Conservation (phyloP, 2,329 filamentous ascomycete species). For the Didymella segeticola region DNA sequence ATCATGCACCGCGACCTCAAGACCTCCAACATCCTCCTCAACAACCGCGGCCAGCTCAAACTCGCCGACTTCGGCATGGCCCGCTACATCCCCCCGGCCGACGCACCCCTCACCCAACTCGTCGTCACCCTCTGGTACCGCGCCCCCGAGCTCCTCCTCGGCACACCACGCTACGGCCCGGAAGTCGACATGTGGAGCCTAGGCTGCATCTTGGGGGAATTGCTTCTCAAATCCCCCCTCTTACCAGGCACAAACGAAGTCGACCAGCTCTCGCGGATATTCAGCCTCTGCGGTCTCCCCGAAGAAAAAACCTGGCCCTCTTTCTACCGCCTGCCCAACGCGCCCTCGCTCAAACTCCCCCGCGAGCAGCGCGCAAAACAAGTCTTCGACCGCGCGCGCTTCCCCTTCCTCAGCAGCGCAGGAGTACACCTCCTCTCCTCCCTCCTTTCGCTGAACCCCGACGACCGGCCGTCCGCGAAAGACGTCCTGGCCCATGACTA, state of each 20-base stretch:
- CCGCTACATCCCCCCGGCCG: slow-evolving; percentile 72
- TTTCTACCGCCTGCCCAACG: slow-evolving; percentile 87
- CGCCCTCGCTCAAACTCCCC: slow-evolving; percentile 74
- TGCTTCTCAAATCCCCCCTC: slow-evolving; percentile 81
- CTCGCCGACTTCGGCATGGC: slow-evolving; percentile 99
- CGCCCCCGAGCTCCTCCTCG: slow-evolving; percentile 86
- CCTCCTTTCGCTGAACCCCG: slow-evolving; percentile 78
- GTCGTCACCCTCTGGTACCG: slow-evolving; percentile 99
- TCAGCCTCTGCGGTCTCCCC: slow-evolving; percentile 86
- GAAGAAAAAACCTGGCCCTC: slow-evolving; percentile 83
- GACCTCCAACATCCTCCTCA: slow-evolving; percentile 73
- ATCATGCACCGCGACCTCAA: slow-evolving; percentile 67
- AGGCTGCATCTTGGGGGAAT: slow-evolving; percentile 93
- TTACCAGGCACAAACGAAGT: slow-evolving; percentile 92
- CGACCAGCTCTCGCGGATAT: slow-evolving; percentile 80
- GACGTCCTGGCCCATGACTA: slow-evolving; percentile 82
- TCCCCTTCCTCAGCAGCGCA: slow-evolving; percentile 79
- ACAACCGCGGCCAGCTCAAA: slow-evolving; percentile 93
- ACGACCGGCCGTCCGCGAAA: slow-evolving; percentile 70
- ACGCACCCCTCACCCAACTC: slow-evolving; percentile 83
- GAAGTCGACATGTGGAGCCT: slow-evolving; percentile 95
- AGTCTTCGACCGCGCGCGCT: slow-evolving; percentile 74
- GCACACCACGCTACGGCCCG: slow-evolving; percentile 74
- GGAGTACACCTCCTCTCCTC: slow-evolving; percentile 73
- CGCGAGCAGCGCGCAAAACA: slow-evolving; percentile 43